Percentiles rank a stretch among this genome's conserved stretches.
These are phyloP conservation scores for Lactarius hengduanensis DNA, from an alignment of 768 basidiomycete genomes.

Conservation along the genomic window DNA sequence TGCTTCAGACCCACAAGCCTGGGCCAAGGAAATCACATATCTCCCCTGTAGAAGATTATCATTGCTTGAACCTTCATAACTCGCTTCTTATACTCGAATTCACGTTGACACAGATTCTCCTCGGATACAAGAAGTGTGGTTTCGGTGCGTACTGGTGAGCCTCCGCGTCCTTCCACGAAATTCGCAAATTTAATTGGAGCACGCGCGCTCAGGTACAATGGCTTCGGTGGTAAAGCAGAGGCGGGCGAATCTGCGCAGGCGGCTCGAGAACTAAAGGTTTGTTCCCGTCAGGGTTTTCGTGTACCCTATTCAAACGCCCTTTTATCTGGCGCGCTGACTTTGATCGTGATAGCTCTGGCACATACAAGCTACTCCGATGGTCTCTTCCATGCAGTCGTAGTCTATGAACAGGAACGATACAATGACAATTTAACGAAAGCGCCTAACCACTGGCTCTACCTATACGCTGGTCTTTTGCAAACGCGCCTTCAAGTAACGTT, in stretches of 20 bases:
- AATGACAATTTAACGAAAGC: neutral
- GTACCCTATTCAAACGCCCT: conserved; percentile 27
- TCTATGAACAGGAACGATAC: neutral
- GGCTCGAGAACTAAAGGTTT: conserved; percentile 60
- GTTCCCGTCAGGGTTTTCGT: neutral
- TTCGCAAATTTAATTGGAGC: neutral
- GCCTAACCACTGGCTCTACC: neutral
- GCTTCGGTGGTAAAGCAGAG: conserved; percentile 89
- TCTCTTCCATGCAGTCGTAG: conserved; percentile 11
- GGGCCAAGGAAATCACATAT: too few species aligned
- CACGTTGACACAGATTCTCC: conserved; percentile 51
- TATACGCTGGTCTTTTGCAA: conserved; percentile 28
- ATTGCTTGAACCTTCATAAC: conserved; percentile 4
- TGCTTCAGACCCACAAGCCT: too few species aligned
- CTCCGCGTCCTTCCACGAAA: conserved; percentile 3
- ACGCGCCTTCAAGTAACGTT: conserved; percentile 44
- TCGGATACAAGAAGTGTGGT: conserved; percentile 79
- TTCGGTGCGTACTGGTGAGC: conserved; percentile 61
- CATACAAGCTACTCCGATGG: conserved; percentile 22
- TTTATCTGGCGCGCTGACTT: conserved; percentile 54
- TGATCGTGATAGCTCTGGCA: conserved; percentile 14
- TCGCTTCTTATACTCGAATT: neutral
- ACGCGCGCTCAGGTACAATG: conserved; percentile 63
- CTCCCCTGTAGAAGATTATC: conserved; percentile 1
- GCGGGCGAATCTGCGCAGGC: conserved; percentile 67